Evolutionary conservation across 306 rosid species (phyloP).

Genomic region (Ormosia emarginata): DNA sequence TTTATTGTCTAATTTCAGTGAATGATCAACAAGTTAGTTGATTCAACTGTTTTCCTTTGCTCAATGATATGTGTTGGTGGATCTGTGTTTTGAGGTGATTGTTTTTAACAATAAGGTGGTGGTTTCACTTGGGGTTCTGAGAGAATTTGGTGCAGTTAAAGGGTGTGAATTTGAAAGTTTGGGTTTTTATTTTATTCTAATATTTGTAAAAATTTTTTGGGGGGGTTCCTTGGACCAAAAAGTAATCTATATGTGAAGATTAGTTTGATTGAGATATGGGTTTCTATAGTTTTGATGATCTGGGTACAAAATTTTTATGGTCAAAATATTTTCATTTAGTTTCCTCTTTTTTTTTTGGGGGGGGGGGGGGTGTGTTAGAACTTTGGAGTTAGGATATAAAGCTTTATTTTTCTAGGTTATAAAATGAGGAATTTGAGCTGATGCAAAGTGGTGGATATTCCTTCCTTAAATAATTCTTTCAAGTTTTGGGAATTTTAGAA

Average conservation of each 20-base stretch:
- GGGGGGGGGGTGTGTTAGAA: not conserved
- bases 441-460: slow-evolving; percentile 17
- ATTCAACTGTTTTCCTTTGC: slow-evolving; percentile 29
- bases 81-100: slow-evolving; percentile 56
- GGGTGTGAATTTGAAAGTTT: slow-evolving; percentile 27
- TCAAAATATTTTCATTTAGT: slow-evolving; percentile 8
- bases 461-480: not conserved
- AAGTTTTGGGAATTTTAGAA: slow-evolving; percentile 17
- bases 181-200: slow-evolving; percentile 5
- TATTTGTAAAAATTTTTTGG: not conserved
- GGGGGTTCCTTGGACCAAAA: not conserved
- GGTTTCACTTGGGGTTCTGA: slow-evolving; percentile 28
- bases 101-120: slow-evolving; percentile 31
- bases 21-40: slow-evolving; percentile 32
- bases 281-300: slow-evolving; percentile 23
- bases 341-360: not conserved
- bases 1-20: slow-evolving; percentile 29
- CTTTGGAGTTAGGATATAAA: not conserved
- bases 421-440: slow-evolving; percentile 20
- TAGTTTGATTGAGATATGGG: slow-evolving; percentile 21
- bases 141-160: slow-evolving; percentile 19
- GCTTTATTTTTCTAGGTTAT: slow-evolving; percentile 18
- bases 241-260: slow-evolving; percentile 6
- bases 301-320: slow-evolving; percentile 19
- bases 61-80: slow-evolving; percentile 38